Evolutionary conservation across 108 stramenopile genomes (phyloP), one percentile per base, ranked within the genome.

Genomic region (Nannochloropsis salina): DNA sequence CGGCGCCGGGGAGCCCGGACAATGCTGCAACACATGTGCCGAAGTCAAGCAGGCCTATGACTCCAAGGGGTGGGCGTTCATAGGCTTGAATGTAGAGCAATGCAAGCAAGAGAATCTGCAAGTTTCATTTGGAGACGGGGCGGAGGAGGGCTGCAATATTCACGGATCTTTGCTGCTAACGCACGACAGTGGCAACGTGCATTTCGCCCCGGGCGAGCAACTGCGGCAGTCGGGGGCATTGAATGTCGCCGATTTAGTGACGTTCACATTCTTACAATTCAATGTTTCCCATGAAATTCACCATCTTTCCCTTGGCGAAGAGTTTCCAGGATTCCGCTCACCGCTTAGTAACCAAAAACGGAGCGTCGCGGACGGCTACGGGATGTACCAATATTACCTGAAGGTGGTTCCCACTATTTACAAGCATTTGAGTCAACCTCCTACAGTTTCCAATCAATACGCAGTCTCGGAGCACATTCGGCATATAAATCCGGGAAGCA

Each of bases 21-120:
- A 97, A 91, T 99, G 98, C 91, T 99, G 98, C 91, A 92, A 96
- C 79, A 95, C 96, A 0, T 99, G 98, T 85, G 96, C 97, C 43
- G 96, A 96, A 80, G 97, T 99, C 8, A 94, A 94, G 81, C 91
- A 93, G 2, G 96, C 95, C 42, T 99, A 99, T 89, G 91, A 92
- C 42, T 84, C 91, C 12, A 94, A 93, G 83, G 94, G 95, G 12
- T 99, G 98, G 98, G 90, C 91, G 81, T 88, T 99, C 44, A 89
- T 95, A 80, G 11, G 89, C 21, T 21, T 85, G 1, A 82, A 82
- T 0, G 94, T 97, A 42, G 82, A 82, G 1, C 95, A 95, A 85
- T 97, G 96, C 85, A 44, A 82, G 61, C 10, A 81, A 1, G 92
- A 91, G 43, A 82, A 85, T 18, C 31, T 89, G 12, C 9, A 85